These are phyloP conservation scores for Rozella allomycis DNA, from an alignment of 371 early-diverging fungal genomes.

Conservation along the genomic window DNA sequence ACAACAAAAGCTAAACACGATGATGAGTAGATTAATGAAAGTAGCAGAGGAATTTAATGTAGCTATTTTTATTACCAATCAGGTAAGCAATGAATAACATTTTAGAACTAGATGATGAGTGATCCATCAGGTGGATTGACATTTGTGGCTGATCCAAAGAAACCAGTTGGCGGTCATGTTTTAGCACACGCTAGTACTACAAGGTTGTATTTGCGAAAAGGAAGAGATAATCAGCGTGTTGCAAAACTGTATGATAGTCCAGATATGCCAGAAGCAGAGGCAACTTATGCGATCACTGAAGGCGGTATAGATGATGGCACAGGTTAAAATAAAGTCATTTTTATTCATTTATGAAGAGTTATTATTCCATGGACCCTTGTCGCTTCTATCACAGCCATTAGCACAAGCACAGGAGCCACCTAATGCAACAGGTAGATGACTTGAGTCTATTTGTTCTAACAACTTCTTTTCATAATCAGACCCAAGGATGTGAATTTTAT, in stretches of 20 bases:
- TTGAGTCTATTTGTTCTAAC: conserved; percentile 30
- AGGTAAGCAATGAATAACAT: conserved; percentile 16
- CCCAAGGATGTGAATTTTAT: conserved; percentile 52
- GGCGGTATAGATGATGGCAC: conserved; percentile 41
- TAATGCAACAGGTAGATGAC: conserved; percentile 25
- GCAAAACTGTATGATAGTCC: conserved; percentile 79
- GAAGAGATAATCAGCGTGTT: conserved; percentile 58
- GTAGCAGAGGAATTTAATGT: conserved; percentile 44
- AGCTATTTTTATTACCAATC: conserved; percentile 72
- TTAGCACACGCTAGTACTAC: conserved; percentile 27
- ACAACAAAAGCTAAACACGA: conserved; percentile 61
- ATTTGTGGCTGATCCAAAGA: conserved; percentile 67
- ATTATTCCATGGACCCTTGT: conserved; percentile 20
- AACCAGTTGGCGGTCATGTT: conserved; percentile 62
- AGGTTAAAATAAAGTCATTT: conserved; percentile 12
- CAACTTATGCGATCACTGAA: conserved; percentile 38
- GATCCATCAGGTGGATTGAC: conserved; percentile 36
- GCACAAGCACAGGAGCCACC: conserved; percentile 52
- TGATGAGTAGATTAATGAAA: conserved; percentile 50
- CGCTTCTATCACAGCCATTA: conserved; percentile 28
- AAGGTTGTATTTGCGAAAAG: conserved; percentile 59
- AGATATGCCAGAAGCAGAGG: conserved; percentile 48
- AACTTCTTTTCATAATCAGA: conserved; percentile 27
- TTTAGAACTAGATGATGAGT: conserved; percentile 11
- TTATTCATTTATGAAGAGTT: neutral